Conservation (phyloP, 192 early-diverging fungal genomes). For the Borealophlyctis nickersoniae region DNA sequence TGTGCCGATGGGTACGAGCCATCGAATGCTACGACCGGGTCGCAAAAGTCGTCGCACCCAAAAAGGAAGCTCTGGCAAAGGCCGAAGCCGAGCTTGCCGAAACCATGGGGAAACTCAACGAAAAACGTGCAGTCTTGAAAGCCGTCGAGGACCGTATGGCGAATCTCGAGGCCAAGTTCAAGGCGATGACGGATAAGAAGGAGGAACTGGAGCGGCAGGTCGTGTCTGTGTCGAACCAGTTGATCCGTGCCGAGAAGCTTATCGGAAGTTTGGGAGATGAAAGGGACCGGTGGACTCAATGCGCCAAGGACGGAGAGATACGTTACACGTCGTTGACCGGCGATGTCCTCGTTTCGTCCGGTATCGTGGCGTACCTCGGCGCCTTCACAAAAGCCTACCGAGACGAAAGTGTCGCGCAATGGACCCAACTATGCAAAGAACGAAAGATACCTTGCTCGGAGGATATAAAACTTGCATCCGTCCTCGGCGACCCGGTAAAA, state of each 20-base stretch:
- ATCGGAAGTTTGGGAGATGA: constrained; percentile 61
- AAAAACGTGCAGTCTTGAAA: constrained; percentile 56
- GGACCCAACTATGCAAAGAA: constrained; percentile 42
- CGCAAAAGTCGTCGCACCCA: constrained; percentile 62
- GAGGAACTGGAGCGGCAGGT: constrained; percentile 57
- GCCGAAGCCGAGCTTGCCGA: constrained; percentile 53
- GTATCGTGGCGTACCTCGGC: constrained; percentile 59
- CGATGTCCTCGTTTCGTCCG: constrained; percentile 58
- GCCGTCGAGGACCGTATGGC: constrained; percentile 59
- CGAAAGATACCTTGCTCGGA: constrained; percentile 56
- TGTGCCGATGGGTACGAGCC: constrained; percentile 59
- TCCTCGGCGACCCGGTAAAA: constrained; percentile 56
- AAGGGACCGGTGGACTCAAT: constrained; percentile 58
- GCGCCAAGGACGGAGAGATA: constrained; percentile 46
- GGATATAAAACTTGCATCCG: constrained; percentile 43
- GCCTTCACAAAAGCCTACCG: constrained; percentile 59
- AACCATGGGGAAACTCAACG: constrained; percentile 54
- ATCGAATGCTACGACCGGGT: constrained; percentile 60
- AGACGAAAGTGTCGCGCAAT: constrained; percentile 52
- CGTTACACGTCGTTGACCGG: constrained; percentile 52
- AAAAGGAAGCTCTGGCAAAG: constrained; percentile 49
- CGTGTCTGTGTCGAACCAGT: constrained; percentile 56
- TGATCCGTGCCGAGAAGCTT: constrained; percentile 58
- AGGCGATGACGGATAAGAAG: constrained; percentile 55
- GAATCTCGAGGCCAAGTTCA: constrained; percentile 52